Conservation (phyloP, 805 yeast genomes). For the Phaffomyces opuntiae region DNA sequence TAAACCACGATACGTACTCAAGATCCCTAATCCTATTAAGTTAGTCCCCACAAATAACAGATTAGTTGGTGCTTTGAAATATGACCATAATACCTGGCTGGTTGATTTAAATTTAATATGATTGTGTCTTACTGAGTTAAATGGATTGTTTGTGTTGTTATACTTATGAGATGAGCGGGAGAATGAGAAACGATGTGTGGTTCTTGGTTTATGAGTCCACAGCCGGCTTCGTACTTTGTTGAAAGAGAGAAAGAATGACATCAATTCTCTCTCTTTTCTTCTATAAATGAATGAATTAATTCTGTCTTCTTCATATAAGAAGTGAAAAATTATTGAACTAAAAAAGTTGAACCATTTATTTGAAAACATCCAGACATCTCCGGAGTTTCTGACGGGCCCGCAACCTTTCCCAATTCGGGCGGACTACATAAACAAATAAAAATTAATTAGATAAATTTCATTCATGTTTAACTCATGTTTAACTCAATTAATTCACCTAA, state of each 20-base stretch:
- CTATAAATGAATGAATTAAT: too few species aligned
- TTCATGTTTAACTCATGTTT: not conserved
- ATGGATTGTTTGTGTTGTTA: not conserved
- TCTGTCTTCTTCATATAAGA: too few species aligned
- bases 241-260: constrained; percentile 1
- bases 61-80: constrained; percentile 33
- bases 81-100: constrained; percentile 26
- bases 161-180: not conserved
- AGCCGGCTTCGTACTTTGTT: not conserved
- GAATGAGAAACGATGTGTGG: not conserved
- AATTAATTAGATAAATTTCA: too few species aligned
- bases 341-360: too few species aligned
- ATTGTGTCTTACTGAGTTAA: not conserved
- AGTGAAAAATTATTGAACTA: too few species aligned
- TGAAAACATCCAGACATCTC: not conserved
- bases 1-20: constrained; percentile 27
- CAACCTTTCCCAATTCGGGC: not conserved
- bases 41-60: constrained; percentile 31
- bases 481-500: not conserved
- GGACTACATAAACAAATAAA: not conserved
- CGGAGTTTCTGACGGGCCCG: not conserved
- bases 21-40: constrained; percentile 27
- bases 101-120: constrained; percentile 1
- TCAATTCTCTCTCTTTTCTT: not conserved
- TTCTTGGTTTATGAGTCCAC: not conserved